Evolutionary conservation across 768 basidiomycete genomes (phyloP).

Genomic region (Rhizopogon vinicolor): DNA sequence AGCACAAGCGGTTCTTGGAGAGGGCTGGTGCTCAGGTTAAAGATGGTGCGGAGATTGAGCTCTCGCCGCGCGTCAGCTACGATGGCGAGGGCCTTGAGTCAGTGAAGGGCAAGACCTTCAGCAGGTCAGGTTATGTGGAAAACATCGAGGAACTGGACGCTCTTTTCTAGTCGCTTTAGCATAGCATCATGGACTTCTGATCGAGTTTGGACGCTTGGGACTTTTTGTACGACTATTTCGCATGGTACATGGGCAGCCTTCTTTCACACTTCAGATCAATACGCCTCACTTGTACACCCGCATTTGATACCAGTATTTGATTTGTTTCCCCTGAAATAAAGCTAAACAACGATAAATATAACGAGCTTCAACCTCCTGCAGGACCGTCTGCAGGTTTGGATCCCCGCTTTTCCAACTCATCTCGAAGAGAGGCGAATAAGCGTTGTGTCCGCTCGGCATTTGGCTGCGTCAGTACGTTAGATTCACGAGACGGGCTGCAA

Average conservation of each 20-base stretch:
- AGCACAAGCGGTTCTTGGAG: conserved; percentile 84
- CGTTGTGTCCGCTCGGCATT: conserved; percentile 82
- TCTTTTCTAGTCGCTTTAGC: conserved; percentile 39
- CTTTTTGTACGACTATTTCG: conserved; percentile 1
- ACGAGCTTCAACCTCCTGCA: conserved; percentile 37
- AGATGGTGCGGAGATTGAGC: conserved; percentile 81
- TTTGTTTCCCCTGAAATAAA: neutral
- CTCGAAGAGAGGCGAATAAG: conserved; percentile 73
- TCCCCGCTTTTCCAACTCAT: conserved; percentile 75
- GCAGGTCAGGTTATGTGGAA: conserved; percentile 67
- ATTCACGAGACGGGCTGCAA: conserved; percentile 3
- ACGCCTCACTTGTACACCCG: conserved; percentile 1
- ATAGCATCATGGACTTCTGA: conserved; percentile 3
- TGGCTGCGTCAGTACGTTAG: conserved; percentile 42
- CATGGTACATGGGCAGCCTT: conserved; percentile 3
- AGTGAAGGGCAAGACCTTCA: conserved; percentile 74
- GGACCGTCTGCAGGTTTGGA: conserved; percentile 38
- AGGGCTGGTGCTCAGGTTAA: conserved; percentile 67
- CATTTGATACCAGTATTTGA: conserved; percentile 10
- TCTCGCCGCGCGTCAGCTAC: conserved; percentile 85
- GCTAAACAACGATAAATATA: conserved; percentile 2
- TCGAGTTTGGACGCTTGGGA: neutral
- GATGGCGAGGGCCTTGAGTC: conserved; percentile 86
- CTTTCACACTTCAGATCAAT: conserved; percentile 1
- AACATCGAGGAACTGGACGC: conserved; percentile 68